phyloP scores from a whole-genome alignment of 768 basidiomycete genomes.

The Chalciporus sphaerocephalus region DNA sequence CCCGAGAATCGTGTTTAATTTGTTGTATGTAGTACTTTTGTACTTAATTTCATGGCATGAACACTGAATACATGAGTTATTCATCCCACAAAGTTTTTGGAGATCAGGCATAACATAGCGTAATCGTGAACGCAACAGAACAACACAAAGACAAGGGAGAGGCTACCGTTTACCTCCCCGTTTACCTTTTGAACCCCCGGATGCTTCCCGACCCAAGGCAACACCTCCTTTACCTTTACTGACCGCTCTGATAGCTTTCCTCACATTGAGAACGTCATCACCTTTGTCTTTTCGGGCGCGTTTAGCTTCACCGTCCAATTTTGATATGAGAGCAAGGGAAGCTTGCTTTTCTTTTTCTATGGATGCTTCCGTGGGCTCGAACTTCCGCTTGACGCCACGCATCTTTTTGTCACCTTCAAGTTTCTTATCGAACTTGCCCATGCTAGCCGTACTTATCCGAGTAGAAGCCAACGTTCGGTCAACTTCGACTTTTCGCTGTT shows the following conservation, averaged over 20 bases:
- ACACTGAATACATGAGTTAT: not conserved
- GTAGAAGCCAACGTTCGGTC: constrained; percentile 73
- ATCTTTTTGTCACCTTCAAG: constrained; percentile 90
- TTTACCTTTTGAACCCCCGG: constrained; percentile 23
- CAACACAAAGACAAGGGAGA: not conserved
- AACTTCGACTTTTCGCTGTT: constrained; percentile 65
- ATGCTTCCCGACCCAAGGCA: constrained; percentile 47
- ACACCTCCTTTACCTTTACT: constrained; percentile 66
- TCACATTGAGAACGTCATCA: constrained; percentile 67
- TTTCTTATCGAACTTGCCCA: constrained; percentile 90
- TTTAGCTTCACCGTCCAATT: constrained; percentile 70
- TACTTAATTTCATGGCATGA: constrained; percentile 4
- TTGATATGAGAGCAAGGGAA: constrained; percentile 71
- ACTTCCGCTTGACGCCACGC: constrained; percentile 91
- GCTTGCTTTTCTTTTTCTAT: constrained; percentile 63
- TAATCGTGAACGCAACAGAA: not conserved
- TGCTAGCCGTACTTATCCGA: constrained; percentile 83
- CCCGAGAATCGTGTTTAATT: constrained; percentile 14
- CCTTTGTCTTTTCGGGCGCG: constrained; percentile 42
- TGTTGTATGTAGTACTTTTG: not conserved
- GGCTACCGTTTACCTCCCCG: constrained; percentile 30
- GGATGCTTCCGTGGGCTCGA: constrained; percentile 75
- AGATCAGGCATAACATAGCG: not conserved
- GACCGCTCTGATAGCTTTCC: constrained; percentile 81
- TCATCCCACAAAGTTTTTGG: not conserved